phyloP scores from a whole-genome alignment of 306 rosid genomes.

The Clitoria ternatea region DNA sequence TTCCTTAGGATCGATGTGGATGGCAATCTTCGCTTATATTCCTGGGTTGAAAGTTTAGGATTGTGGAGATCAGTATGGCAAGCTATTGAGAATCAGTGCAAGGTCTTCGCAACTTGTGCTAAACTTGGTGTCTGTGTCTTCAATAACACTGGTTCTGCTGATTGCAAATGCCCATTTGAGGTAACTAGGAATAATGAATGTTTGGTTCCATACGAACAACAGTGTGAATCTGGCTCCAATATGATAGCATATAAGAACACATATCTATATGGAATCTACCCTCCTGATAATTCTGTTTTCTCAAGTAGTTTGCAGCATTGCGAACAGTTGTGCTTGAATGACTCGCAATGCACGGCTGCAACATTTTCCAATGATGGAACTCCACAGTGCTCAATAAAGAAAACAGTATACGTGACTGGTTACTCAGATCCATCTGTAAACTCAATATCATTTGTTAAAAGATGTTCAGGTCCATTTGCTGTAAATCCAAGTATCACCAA shows the following conservation, averaged over 20 bases:
- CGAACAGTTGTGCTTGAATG: slow-evolving; percentile 48
- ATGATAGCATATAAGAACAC: slow-evolving; percentile 41
- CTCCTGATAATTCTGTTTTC: slow-evolving; percentile 40
- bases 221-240: slow-evolving; percentile 37
- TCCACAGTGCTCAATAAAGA: slow-evolving; percentile 48
- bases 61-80: slow-evolving; percentile 69
- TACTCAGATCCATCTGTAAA: slow-evolving; percentile 56
- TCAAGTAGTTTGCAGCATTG: slow-evolving; percentile 49
- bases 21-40: slow-evolving; percentile 73
- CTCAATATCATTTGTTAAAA: slow-evolving; percentile 56
- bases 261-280: slow-evolving; percentile 53
- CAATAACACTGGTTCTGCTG: slow-evolving; percentile 34
- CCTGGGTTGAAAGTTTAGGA: slow-evolving; percentile 52
- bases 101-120: slow-evolving; percentile 74
- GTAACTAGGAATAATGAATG: slow-evolving; percentile 36
- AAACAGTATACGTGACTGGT: slow-evolving; percentile 51
- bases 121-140: slow-evolving; percentile 50
- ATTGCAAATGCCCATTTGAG: slow-evolving; percentile 57
- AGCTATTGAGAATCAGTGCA: slow-evolving; percentile 74
- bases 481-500: slow-evolving; percentile 38
- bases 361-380: slow-evolving; percentile 59
- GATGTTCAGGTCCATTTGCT: slow-evolving; percentile 60
- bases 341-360: slow-evolving; percentile 45
- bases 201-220: slow-evolving; percentile 30
- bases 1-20: slow-evolving; percentile 66